Evolutionary conservation across 768 basidiomycete genomes (phyloP).

Genomic region (Amanita jacksonii): DNA sequence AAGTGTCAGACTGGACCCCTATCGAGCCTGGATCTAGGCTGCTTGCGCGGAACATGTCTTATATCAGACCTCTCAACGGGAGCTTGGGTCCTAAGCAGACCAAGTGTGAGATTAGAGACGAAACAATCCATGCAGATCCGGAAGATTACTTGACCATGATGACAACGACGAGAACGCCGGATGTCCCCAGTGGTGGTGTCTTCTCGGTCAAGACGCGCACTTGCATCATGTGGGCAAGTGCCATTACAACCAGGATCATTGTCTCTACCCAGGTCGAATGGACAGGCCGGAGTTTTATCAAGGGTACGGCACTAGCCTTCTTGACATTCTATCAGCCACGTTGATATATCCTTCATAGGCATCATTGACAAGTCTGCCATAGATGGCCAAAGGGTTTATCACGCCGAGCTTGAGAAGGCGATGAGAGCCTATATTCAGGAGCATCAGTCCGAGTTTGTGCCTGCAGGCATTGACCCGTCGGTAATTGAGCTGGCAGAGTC

Average conservation of each 20-base stretch:
- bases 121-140: slow-evolving; percentile 69
- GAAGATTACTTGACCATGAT: slow-evolving; percentile 76
- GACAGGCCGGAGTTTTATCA: slow-evolving; percentile 95
- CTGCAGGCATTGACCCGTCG: slow-evolving; percentile 62
- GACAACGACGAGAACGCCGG: slow-evolving; percentile 88
- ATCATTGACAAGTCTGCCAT: slow-evolving; percentile 89
- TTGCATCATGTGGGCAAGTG: slow-evolving; percentile 90
- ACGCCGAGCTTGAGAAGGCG: slow-evolving; percentile 69
- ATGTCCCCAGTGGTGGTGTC: slow-evolving; percentile 89
- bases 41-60: slow-evolving; percentile 84
- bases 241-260: slow-evolving; percentile 63
- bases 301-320: slow-evolving; percentile 37
- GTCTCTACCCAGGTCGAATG: slow-evolving; percentile 93
- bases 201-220: slow-evolving; percentile 93
- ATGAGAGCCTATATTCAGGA: slow-evolving; percentile 87
- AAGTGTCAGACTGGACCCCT: slow-evolving; percentile 93
- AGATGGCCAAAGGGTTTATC: slow-evolving; percentile 87
- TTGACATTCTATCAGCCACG: not conserved
- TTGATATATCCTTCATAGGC: slow-evolving; percentile 34
- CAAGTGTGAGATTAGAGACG: slow-evolving; percentile 91
- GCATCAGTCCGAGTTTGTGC: slow-evolving; percentile 84
- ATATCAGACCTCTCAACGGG: slow-evolving; percentile 87
- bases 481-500: slow-evolving; percentile 39
- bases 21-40: slow-evolving; percentile 49
- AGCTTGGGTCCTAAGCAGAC: slow-evolving; percentile 90